phyloP scores from a whole-genome alignment of 2,329 filamentous ascomycete species.

The Corinectria fuckeliana region DNA sequence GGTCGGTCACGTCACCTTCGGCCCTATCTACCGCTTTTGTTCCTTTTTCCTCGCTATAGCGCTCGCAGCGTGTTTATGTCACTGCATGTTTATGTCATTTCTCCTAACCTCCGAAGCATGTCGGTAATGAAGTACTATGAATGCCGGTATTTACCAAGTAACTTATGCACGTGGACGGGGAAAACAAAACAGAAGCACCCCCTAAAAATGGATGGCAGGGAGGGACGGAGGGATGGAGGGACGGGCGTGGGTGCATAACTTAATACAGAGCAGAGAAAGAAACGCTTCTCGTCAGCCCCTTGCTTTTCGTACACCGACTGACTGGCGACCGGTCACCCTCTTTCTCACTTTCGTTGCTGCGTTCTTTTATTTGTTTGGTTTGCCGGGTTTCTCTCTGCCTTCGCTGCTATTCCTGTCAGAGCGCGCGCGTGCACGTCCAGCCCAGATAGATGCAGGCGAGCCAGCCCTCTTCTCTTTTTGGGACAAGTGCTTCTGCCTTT shows the following conservation, averaged over 20 bases:
- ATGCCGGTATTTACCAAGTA: neutral
- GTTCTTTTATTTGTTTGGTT: neutral
- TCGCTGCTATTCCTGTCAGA: slow-evolving; percentile 11
- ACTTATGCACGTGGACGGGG: neutral
- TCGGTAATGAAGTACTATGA: slow-evolving; percentile 4
- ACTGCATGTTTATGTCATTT: slow-evolving; percentile 14
- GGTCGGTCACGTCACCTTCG: neutral
- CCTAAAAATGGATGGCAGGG: neutral
- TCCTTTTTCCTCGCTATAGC: neutral
- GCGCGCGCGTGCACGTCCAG: neutral
- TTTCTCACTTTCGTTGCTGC: slow-evolving; percentile 6
- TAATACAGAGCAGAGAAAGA: neutral
- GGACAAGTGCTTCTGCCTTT: slow-evolving; percentile 10
- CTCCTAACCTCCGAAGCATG: slow-evolving; percentile 12
- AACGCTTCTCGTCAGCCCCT: neutral
- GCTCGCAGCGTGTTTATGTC: slow-evolving; percentile 4
- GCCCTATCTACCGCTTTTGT: neutral
- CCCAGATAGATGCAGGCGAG: neutral
- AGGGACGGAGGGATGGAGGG: neutral
- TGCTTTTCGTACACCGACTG: slow-evolving; percentile 8
- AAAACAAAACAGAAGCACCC: neutral
- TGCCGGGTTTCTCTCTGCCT: neutral
- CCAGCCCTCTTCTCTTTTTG: slow-evolving; percentile 12
- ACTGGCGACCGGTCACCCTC: neutral
- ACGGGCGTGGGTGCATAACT: slow-evolving; percentile 4